These are phyloP conservation scores for Galerina sulciceps DNA, from an alignment of 768 basidiomycete genomes.

Conservation along the genomic window DNA sequence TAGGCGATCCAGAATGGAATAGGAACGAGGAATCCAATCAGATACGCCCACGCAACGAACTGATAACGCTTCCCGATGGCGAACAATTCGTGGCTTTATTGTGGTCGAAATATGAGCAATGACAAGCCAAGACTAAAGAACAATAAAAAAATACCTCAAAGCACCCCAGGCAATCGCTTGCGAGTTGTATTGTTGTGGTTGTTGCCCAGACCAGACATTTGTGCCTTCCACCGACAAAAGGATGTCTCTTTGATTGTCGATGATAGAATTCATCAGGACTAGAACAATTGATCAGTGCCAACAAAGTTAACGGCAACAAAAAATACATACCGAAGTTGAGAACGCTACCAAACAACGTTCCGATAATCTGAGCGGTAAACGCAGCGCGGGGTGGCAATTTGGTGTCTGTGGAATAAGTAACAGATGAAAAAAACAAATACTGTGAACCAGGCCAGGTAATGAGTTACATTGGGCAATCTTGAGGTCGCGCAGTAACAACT, in stretches of 20 bases:
- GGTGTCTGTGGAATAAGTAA: slow-evolving; percentile 33
- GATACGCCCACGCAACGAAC: slow-evolving; percentile 51
- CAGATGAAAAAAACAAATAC: not conserved
- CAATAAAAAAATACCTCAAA: slow-evolving; percentile 31
- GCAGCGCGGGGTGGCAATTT: slow-evolving; percentile 54
- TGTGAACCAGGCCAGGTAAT: not conserved
- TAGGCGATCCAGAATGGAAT: slow-evolving; percentile 57
- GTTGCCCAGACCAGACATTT: slow-evolving; percentile 54
- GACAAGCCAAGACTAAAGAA: not conserved
- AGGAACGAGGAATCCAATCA: slow-evolving; percentile 53
- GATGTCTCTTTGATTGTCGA: slow-evolving; percentile 52
- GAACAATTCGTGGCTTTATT: slow-evolving; percentile 42
- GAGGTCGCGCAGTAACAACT: slow-evolving; percentile 47
- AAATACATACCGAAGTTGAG: slow-evolving; percentile 45
- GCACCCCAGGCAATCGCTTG: slow-evolving; percentile 59
- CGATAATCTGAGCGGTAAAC: slow-evolving; percentile 52
- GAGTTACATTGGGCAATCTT: slow-evolving; percentile 48
- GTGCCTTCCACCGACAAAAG: slow-evolving; percentile 61
- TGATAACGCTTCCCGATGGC: slow-evolving; percentile 49
- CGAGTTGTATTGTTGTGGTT: slow-evolving; percentile 53
- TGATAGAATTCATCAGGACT: slow-evolving; percentile 64
- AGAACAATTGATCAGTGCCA: slow-evolving; percentile 6
- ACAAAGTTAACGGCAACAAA: not conserved
- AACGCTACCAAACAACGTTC: slow-evolving; percentile 51
- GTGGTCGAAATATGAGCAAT: not conserved